phyloP scores from a whole-genome alignment of 768 basidiomycete species.

The Tubosaeta brunneosetosa region DNA sequence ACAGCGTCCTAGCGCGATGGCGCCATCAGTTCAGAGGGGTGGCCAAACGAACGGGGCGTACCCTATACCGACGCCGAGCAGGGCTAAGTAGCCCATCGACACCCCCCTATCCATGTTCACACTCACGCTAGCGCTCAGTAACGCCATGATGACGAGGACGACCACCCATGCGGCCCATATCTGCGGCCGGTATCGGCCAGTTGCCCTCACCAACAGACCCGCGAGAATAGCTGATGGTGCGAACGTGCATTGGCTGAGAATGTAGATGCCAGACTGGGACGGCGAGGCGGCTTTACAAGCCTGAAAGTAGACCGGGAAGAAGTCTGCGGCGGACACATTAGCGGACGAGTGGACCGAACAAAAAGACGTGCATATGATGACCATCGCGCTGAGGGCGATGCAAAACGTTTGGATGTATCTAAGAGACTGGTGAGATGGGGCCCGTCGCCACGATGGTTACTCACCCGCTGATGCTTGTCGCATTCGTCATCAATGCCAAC shows the following conservation, averaged over 20 bases:
- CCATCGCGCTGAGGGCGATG: constrained; percentile 16
- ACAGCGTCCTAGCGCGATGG: background rate
- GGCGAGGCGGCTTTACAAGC: constrained; percentile 36
- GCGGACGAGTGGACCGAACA: background rate
- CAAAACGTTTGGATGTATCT: constrained; percentile 32
- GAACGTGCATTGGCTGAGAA: constrained; percentile 34
- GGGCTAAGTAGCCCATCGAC: constrained; percentile 4
- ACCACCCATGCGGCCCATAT: constrained; percentile 36
- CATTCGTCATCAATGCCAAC: constrained; percentile 27
- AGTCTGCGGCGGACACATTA: constrained; percentile 28
- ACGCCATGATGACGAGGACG: constrained; percentile 31
- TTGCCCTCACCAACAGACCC: constrained; percentile 33
- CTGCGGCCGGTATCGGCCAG: constrained; percentile 35
- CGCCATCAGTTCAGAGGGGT: background rate
- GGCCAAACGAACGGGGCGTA: background rate
- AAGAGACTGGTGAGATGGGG: background rate
- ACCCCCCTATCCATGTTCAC: constrained; percentile 9
- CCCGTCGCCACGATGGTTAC: background rate
- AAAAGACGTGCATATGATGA: constrained; percentile 18
- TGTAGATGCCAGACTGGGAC: constrained; percentile 31
- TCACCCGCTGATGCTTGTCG: constrained; percentile 30
- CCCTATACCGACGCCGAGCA: constrained; percentile 16
- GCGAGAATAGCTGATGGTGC: constrained; percentile 37
- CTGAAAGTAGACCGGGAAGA: constrained; percentile 36
- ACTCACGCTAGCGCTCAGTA: constrained; percentile 29